Conservation (phyloP, 2,329 filamentous ascomycete species). For the Fusarium oxysporum region DNA sequence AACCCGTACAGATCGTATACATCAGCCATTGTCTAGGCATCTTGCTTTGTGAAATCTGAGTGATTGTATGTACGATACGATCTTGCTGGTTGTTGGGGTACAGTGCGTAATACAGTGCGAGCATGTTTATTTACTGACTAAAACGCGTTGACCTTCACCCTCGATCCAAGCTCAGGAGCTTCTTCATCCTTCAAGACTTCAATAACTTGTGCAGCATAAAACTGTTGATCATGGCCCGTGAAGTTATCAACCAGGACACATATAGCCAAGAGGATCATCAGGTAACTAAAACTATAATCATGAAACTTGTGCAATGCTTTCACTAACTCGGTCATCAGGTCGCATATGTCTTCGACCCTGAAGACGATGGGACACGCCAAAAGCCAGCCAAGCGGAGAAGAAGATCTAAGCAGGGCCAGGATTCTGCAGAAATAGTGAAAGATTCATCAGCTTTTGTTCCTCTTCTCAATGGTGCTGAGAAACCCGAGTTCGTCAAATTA, state of each 20-base stretch:
- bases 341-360: slow-evolving; percentile 71
- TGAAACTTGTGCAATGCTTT: background rate
- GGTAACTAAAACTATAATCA: slow-evolving; percentile 44
- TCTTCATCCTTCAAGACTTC: background rate
- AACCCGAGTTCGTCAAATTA: slow-evolving; percentile 58
- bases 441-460: slow-evolving; percentile 58
- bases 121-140: slow-evolving; percentile 16
- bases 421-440: slow-evolving; percentile 13
- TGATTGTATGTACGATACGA: background rate
- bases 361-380: slow-evolving; percentile 51
- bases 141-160: slow-evolving; percentile 38
- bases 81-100: slow-evolving; percentile 8
- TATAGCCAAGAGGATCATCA: slow-evolving; percentile 59
- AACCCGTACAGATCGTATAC: background rate
- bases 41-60: background rate
- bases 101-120: slow-evolving; percentile 36
- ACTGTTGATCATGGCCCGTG: slow-evolving; percentile 39
- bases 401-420: slow-evolving; percentile 56
- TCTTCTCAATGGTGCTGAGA: slow-evolving; percentile 67
- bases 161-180: slow-evolving; percentile 15
- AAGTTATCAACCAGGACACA: slow-evolving; percentile 37
- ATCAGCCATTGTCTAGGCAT: background rate
- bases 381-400: slow-evolving; percentile 68
- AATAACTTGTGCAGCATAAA: background rate
- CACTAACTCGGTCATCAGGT: slow-evolving; percentile 56